These are phyloP conservation scores for Aphanomyces astaci DNA, from an alignment of 352 stramenopile genomes.

Conservation along the genomic window DNA sequence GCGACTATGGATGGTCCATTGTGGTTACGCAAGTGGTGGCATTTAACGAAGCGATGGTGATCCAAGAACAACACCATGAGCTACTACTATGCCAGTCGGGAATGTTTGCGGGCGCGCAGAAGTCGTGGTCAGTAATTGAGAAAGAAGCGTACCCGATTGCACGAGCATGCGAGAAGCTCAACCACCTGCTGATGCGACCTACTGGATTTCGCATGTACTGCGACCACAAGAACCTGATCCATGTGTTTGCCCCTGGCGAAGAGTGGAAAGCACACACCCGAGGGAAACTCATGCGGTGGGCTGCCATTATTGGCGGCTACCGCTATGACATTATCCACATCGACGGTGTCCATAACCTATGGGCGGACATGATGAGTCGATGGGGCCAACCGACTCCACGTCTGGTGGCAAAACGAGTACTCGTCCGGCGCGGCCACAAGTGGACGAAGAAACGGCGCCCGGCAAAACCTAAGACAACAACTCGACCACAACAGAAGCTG, in stretches of 20 bases:
- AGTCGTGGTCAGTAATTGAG: no score
- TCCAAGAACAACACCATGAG: conserved; percentile 21
- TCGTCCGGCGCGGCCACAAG: neutral
- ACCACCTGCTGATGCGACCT: no score
- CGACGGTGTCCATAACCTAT: no score
- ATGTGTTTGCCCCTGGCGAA: neutral
- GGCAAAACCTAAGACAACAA: neutral
- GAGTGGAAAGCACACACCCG: conserved; percentile 22
- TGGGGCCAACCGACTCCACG: neutral
- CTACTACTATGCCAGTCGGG: conserved; percentile 23
- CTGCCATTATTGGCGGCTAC: no score
- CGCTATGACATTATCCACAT: no score
- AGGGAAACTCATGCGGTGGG: conserved; percentile 23
- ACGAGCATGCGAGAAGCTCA: no score
- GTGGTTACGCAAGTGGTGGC: conserved; percentile 25
- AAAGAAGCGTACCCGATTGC: no score
- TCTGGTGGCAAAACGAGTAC: neutral
- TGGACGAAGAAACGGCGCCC: neutral
- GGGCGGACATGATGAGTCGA: conserved; percentile 9
- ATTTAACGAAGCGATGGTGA: neutral
- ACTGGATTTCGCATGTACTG: no score
- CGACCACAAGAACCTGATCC: neutral
- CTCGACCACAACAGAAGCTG: no score
- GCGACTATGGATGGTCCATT: no score
- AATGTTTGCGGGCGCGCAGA: no score